Evolutionary conservation across 2,329 filamentous ascomycete species (phyloP), one percentile per base, ranked within the genome.

Genomic region (Cladosporium phlei): DNA sequence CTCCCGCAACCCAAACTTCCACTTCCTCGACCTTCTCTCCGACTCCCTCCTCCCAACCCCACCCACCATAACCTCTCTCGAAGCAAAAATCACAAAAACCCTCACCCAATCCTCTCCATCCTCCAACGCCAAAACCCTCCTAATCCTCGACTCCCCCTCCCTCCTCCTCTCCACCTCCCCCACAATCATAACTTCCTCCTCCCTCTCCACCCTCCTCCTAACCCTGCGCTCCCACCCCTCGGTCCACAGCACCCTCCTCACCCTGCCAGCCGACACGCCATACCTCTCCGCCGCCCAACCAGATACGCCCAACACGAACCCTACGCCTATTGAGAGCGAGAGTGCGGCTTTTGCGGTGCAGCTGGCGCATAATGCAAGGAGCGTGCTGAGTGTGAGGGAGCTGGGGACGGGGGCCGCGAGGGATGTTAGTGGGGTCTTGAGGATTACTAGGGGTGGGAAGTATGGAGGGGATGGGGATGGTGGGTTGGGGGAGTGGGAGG

Each of bases 351-450:
- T 95, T 49, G 68, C 85, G 16, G 72, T 89, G 27, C 78, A 78
- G 5, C 68, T 85, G 52, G 86, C 85, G n/a, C 88, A 96, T 63
- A 76, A 80, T 57, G 87, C 89, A 7, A 69, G 78, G n/a, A 72
- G 78, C 52, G 76, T 91, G 3, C 68, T 95, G 57, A 80, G 86
- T 51, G 69, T 93, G 48, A 75, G 90, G 43, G 76, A 83, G 59
- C 66, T 97, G 51, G 89, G 95, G 60, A 95, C 89, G 0, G 91
- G 91, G 1, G 82, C 83, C n/a, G 90, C 91, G 52, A 83, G 78
- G 62, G 91, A 96, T 67, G 87, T 97, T 24, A 95, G 87, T 67
- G 91, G 91, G 2, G 88, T 95, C 33, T 60, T 96, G 52, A 78
- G 89, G 55, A 74, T 93, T 39, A 90, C 85, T 14, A 73, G 75